phyloP scores from a whole-genome alignment of 225 moss, liverwort and hornwort species.

The Rhytidiadelphus loreus region DNA sequence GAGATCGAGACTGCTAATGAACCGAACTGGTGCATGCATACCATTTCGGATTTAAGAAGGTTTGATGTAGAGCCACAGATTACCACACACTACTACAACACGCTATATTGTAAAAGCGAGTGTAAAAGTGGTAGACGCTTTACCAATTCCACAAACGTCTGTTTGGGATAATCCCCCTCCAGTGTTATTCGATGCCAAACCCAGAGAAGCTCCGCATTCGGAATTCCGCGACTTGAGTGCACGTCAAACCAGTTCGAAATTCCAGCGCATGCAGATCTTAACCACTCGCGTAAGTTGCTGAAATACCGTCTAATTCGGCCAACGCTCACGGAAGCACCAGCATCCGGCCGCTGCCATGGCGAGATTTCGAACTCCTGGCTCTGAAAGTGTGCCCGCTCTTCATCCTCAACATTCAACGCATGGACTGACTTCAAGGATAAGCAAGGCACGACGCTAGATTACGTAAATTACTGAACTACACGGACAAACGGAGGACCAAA shows the following conservation, averaged over 20 bases:
- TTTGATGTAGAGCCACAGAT: no score
- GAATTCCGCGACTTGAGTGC: background rate
- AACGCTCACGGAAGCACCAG: background rate
- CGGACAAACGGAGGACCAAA: no score
- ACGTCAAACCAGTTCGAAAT: background rate
- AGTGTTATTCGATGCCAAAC: no score
- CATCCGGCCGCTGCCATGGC: background rate
- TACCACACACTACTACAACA: no score
- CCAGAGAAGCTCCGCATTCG: background rate
- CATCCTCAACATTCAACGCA: background rate
- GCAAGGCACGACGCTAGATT: background rate
- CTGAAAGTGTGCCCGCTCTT: no score
- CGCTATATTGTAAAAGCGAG: no score
- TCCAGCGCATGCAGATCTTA: background rate
- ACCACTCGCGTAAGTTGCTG: background rate
- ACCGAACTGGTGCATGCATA: no score
- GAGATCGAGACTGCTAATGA: no score
- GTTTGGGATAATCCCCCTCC: no score
- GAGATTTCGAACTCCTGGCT: background rate
- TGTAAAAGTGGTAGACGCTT: no score
- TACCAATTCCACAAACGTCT: no score
- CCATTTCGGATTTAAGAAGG: no score
- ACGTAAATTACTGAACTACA: background rate
- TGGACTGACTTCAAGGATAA: background rate
- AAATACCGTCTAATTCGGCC: background rate